Conservation (phyloP, 1,284 basidiomycete species). For the Fomitopsis betulina region DNA sequence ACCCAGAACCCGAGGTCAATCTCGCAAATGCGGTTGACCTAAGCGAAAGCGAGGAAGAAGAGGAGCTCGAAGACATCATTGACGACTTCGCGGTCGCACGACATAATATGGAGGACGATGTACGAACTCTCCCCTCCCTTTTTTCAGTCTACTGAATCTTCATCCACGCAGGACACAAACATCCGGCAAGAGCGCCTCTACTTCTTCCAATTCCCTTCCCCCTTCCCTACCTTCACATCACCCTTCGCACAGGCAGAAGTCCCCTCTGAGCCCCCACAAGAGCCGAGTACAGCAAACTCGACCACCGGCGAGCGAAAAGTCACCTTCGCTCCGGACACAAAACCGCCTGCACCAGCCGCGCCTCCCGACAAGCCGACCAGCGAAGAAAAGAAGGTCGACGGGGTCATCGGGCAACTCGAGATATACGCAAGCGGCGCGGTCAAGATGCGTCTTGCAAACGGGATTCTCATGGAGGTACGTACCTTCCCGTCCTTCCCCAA, state of each 20-base stretch:
- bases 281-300: conserved; percentile 19
- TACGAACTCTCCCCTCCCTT: conserved; percentile 17
- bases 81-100: conserved; percentile 66
- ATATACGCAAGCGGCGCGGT: conserved; percentile 83
- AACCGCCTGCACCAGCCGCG: conserved; percentile 28
- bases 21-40: conserved; percentile 73
- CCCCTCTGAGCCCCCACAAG: conserved; percentile 32
- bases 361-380: conserved; percentile 21
- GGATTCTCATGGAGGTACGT: conserved; percentile 78
- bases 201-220: conserved; percentile 91
- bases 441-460: conserved; percentile 79
- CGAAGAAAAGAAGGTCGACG: conserved; percentile 54
- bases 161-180: conserved; percentile 36
- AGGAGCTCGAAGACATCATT: conserved; percentile 80
- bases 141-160: conserved; percentile 1
- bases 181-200: conserved; percentile 69
- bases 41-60: conserved; percentile 83
- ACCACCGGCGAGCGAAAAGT: conserved; percentile 32
- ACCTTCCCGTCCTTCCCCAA: not conserved
- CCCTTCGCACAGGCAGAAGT: conserved; percentile 15
- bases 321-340: conserved; percentile 59
- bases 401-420: conserved; percentile 78
- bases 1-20: conserved; percentile 44
- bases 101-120: conserved; percentile 32
- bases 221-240: conserved; percentile 74